Conservation (phyloP, 2,329 filamentous ascomycete genomes). For the Fusarium domesticum region DNA sequence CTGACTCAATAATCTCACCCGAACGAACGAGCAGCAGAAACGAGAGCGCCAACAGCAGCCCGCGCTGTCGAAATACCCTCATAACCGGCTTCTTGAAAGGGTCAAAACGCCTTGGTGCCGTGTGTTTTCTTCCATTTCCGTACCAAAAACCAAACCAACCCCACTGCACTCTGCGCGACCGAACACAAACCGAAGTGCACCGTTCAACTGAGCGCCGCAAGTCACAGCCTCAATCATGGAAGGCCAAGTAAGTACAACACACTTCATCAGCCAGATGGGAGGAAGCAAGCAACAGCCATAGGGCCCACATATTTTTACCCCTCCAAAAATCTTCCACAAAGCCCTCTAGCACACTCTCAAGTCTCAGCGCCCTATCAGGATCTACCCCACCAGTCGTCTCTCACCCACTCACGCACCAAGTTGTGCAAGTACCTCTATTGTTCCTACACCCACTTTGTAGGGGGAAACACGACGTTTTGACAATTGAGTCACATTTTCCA, state of each 20-base stretch:
- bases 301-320: constrained; percentile 15
- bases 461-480: constrained; percentile 17
- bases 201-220: constrained; percentile 8
- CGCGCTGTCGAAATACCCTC: too few relatives aligned
- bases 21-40: constrained; percentile 6
- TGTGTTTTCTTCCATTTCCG: not conserved
- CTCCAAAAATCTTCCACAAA: constrained; percentile 19
- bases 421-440: constrained; percentile 22
- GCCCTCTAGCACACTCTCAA: not conserved
- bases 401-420: constrained; percentile 14
- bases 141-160: constrained; percentile 7
- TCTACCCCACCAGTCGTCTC: constrained; percentile 7
- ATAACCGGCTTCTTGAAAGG: too few relatives aligned
- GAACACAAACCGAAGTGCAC: constrained; percentile 8
- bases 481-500: constrained; percentile 31
- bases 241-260: constrained; percentile 24
- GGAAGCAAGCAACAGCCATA: not conserved
- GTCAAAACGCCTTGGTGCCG: too few relatives aligned
- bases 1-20: constrained; percentile 19
- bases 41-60: constrained; percentile 3
- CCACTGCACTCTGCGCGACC: constrained; percentile 14
- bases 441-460: constrained; percentile 22
- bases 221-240: constrained; percentile 22
- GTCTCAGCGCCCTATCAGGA: constrained; percentile 16
- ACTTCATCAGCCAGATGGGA: not conserved